Percentiles rank a stretch among this genome's conserved stretches.
Conservation (phyloP, 306 rosid genomes). For the Acacia crassicarpa region DNA sequence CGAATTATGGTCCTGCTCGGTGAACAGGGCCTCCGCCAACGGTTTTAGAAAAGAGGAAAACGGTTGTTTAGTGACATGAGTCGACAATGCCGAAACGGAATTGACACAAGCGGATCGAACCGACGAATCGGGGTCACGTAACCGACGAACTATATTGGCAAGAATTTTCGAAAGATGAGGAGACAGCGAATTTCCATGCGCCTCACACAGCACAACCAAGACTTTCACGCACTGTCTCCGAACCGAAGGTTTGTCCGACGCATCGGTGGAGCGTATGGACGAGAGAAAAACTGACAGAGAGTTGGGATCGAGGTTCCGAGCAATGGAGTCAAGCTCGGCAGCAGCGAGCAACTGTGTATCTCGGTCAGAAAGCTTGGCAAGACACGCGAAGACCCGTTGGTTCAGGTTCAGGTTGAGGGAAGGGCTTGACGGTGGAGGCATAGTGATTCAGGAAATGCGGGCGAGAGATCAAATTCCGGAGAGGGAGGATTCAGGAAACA, state of each 20-base stretch:
- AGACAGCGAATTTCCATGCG: constrained; percentile 61
- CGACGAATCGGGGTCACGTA: constrained; percentile 80
- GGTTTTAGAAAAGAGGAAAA: constrained; percentile 66
- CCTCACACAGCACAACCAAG: constrained; percentile 53
- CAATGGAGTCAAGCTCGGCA: constrained; percentile 68
- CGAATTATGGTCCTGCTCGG: constrained; percentile 71
- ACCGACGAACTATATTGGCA: constrained; percentile 52
- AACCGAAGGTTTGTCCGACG: constrained; percentile 69
- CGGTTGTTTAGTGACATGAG: constrained; percentile 54
- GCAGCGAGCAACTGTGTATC: constrained; percentile 63
- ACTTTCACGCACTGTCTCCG: constrained; percentile 68
- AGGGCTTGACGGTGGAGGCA: constrained; percentile 47
- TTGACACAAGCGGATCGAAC: constrained; percentile 75
- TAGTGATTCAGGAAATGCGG: constrained; percentile 12
- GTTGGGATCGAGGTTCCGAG: constrained; percentile 48
- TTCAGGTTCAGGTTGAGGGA: constrained; percentile 50
- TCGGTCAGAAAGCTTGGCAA: constrained; percentile 78
- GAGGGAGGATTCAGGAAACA: neutral
- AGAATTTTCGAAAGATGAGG: constrained; percentile 65
- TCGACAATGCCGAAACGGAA: constrained; percentile 55
- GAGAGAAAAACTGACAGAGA: constrained; percentile 57
- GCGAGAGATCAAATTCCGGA: neutral
- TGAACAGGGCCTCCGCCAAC: constrained; percentile 62
- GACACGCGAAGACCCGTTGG: constrained; percentile 70
- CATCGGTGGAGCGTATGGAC: constrained; percentile 64